Base-by-base conservation (phyloP, 495 filamentous ascomycete species). In the Massariosphaeria phaeospora region DNA sequence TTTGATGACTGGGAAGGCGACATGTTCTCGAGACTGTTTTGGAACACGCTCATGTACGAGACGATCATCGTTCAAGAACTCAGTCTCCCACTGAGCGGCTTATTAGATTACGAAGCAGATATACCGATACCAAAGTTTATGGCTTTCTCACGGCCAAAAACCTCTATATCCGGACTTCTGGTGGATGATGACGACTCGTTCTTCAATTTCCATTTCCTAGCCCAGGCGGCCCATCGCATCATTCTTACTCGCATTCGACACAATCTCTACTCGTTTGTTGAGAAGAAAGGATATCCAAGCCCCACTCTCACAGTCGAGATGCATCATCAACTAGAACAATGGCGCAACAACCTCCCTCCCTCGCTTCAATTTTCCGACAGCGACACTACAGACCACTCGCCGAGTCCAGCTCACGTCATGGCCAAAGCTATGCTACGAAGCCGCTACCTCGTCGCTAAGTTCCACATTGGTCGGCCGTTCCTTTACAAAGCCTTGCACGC, bases 171-270 rank as follows among this genome's bases (percentile, higher is more conserved):
- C 11, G 51, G 39, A 6, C 48, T 47, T 8, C 33, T 52, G 5
- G 33, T 52, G 3, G 38, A 48, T 18, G 49, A 59, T 7, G 61
- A 63, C 27, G 61, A 63, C 20, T 46, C 61, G 5, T 60, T 55
- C 46, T 63, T 63, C 52, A 59, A 63, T 31, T 59, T 63, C 30
- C 61, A 63, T 27, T 63, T 63, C 46, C 50, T 63, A 2, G 61
- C 61, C 3, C 61, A 63, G 27, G 61, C 51, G 10, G 55, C 61
- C 0, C 55, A 63, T 26, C 43, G 61, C 1, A 59, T 63, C 23
- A 39, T 63, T 20, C 36, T 63, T 1, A 63, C 55, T 7, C 55
- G 61, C 0, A 56, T 63, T 0, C 49, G 56, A n/a, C 46, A 55
- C 25, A 53, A 39, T 23, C 26, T 63, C 39, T 63, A 59, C 21